Percentiles rank a stretch among this genome's conserved stretches.
phyloP scores from a whole-genome alignment of 768 basidiomycete species.

The Russula earlei region DNA sequence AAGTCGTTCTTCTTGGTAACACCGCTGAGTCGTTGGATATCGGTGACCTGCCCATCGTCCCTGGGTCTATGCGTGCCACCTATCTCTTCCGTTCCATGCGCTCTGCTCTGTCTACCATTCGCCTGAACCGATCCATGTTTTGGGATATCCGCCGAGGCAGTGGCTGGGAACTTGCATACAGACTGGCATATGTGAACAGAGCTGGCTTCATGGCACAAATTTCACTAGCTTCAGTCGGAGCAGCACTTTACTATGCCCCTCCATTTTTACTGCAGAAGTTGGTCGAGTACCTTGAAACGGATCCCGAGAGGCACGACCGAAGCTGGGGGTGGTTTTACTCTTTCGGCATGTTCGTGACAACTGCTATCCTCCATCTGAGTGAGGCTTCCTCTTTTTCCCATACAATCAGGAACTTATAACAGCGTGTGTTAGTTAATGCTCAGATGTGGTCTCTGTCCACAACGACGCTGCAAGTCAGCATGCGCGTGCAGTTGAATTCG shows the following conservation, averaged over 20 bases:
- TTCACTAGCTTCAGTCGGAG: conserved; percentile 44
- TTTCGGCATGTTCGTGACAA: conserved; percentile 40
- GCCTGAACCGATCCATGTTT: conserved; percentile 37
- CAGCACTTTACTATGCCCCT: conserved; percentile 53
- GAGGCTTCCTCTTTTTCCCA: conserved; percentile 17
- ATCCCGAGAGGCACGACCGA: conserved; percentile 42
- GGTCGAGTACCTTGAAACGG: conserved; percentile 56
- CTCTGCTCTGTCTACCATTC: conserved; percentile 39
- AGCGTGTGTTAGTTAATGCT: conserved; percentile 39
- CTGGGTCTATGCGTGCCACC: conserved; percentile 58
- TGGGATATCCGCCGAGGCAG: conserved; percentile 55
- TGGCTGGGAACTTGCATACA: conserved; percentile 57
- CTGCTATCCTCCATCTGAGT: conserved; percentile 36
- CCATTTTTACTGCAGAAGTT: conserved; percentile 54
- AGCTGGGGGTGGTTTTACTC: conserved; percentile 72
- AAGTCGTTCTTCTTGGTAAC: conserved; percentile 79
- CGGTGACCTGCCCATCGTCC: conserved; percentile 78
- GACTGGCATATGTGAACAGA: conserved; percentile 49
- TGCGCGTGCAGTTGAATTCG: conserved; percentile 75
- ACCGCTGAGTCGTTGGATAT: conserved; percentile 67
- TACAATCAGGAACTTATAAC: conserved; percentile 6
- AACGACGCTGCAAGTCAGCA: conserved; percentile 57
- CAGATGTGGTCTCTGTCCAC: conserved; percentile 67
- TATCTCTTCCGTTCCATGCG: conserved; percentile 60
- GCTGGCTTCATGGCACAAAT: conserved; percentile 34